These are phyloP conservation scores for Dactylellina haptotyla DNA, from an alignment of 2,329 filamentous ascomycete species.

Conservation along the genomic window DNA sequence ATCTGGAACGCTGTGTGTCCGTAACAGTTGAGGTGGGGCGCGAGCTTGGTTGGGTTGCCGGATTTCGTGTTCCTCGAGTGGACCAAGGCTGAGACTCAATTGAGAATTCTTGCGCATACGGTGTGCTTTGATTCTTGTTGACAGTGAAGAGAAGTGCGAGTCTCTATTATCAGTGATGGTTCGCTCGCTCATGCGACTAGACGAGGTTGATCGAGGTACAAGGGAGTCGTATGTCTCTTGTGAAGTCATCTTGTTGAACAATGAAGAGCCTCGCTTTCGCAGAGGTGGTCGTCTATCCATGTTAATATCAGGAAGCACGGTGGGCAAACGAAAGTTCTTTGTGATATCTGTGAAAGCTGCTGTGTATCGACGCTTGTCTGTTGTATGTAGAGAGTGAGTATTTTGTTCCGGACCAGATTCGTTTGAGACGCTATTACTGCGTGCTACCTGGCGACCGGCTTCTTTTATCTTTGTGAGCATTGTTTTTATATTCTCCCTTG, in stretches of 20 bases:
- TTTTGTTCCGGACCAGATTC: constrained; percentile 26
- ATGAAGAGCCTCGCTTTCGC: constrained; percentile 48
- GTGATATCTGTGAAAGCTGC: constrained; percentile 17
- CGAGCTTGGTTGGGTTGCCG: constrained; percentile 34
- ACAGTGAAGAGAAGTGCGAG: constrained; percentile 38
- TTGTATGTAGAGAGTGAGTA: constrained; percentile 18
- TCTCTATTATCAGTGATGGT: constrained; percentile 40
- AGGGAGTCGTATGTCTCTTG: constrained; percentile 51
- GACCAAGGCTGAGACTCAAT: constrained; percentile 42
- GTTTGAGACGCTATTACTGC: constrained; percentile 51
- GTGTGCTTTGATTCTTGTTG: constrained; percentile 48
- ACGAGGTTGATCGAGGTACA: constrained; percentile 49
- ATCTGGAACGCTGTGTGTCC: constrained; percentile 50
- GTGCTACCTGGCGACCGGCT: constrained; percentile 46
- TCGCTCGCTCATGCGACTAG: constrained; percentile 43
- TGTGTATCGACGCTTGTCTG: constrained; percentile 41
- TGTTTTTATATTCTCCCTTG: constrained; percentile 33
- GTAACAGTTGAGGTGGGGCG: constrained; percentile 33
- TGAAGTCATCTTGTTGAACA: constrained; percentile 53
- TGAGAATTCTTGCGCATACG: constrained; percentile 51
- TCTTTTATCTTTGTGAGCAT: constrained; percentile 54
- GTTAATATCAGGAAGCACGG: constrained; percentile 1
- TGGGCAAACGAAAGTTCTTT: constrained; percentile 6
- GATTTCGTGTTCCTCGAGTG: constrained; percentile 50
- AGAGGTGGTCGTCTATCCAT: constrained; percentile 43